phyloP scores from a whole-genome alignment of 2,329 filamentous ascomycete species.

The Botryotinia globosa region DNA sequence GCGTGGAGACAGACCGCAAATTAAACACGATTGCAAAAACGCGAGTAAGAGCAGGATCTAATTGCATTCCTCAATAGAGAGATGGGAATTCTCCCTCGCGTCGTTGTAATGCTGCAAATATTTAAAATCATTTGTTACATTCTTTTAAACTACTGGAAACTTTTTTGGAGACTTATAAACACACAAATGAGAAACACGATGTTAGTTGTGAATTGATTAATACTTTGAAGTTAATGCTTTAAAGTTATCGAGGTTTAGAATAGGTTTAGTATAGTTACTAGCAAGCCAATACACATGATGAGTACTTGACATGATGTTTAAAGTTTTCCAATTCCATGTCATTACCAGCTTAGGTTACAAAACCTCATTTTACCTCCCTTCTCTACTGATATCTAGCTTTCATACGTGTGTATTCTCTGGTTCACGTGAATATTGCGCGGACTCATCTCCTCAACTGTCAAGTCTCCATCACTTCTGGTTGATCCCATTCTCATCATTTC shows the following conservation, averaged over 20 bases:
- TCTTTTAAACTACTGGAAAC: background rate
- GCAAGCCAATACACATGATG: background rate
- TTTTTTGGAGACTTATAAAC: background rate
- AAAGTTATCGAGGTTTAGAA: fast-evolving
- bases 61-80: background rate
- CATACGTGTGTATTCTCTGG: no score
- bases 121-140: background rate
- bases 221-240: no score
- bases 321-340: no score
- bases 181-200: background rate
- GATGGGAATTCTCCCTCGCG: background rate
- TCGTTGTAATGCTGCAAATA: background rate
- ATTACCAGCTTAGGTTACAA: no score
- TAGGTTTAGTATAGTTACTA: background rate
- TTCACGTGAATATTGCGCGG: background rate
- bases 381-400: no score
- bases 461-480: background rate
- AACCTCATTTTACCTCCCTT: background rate
- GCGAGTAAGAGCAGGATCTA: background rate
- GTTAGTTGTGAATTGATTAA: no score
- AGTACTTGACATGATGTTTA: no score
- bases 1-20: background rate
- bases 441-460: background rate
- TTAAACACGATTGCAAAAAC: background rate
- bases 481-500: background rate